Base-by-base conservation (phyloP, 805 yeast genomes). In the Debaryomyces prosopidis region DNA sequence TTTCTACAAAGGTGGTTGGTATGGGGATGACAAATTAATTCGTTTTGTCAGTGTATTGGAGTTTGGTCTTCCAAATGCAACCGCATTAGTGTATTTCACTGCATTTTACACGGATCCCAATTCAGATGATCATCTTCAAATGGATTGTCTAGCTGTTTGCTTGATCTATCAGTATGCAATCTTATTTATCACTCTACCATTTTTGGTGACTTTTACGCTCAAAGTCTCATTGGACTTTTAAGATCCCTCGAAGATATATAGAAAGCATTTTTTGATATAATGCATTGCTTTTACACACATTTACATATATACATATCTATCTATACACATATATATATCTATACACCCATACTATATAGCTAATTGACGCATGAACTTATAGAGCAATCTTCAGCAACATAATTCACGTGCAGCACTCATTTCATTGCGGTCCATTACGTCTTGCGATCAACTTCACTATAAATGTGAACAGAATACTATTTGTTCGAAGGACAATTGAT, bases 61-160 rank as follows among this genome's bases (percentile, higher is more conserved):
- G 10, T 87, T 83, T 62, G 85, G 92, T 0, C 77, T 89, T 47
- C 98, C 98, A 0, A 84, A 88, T 42, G 95, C 97, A 0, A 92
- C 97, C 0, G 77, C 94, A 0, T 84, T 89, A 57, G 84, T 92
- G 12, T 92, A 90, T 64, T 76, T 91, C 52, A 91, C 98, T 2
- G 92, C 96, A 2, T 83, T 89, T 58, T 88, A 85, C 63, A 83
- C 91, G 1, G 95, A 94, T 14, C 80, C 85, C 2, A 69, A 61
- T 28, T 57, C 73, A 4, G 70, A 72, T 2, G 75, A 72, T 31
- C 80, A 76, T 51, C 51, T 78, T 12, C 91, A 90, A 63, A 83
- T 92, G 84, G 96, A 92, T 61, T 87, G 95, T 60, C 73, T 89
- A 42, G 94, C 97, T 0, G 72, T 89, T 26, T 75, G 80, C 26